Conservation (phyloP, 148 eudicot species). For the Hydrangea macrophylla region DNA sequence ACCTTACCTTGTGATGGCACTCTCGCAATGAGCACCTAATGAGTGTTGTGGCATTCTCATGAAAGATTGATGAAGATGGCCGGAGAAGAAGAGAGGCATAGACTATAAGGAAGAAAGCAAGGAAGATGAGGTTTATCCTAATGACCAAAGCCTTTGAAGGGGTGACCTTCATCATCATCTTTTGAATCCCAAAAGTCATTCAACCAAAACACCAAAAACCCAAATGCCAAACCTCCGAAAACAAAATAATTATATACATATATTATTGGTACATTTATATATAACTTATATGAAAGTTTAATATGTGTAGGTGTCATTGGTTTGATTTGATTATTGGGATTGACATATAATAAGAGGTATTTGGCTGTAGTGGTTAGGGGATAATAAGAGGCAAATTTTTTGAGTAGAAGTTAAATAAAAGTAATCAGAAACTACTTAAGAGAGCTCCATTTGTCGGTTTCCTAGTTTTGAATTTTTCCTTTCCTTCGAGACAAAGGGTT, state of each 20-base stretch:
- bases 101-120: constrained; percentile 58
- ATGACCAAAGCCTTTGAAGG: constrained; percentile 72
- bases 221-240: not conserved
- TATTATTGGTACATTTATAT: no score
- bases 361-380: constrained; percentile 25
- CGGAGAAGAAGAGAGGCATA: constrained; percentile 63
- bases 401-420: constrained; percentile 21
- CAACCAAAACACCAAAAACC: constrained; percentile 23
- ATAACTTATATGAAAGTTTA: constrained; percentile 1
- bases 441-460: constrained; percentile 28
- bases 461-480: constrained; percentile 16
- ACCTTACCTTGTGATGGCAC: constrained; percentile 97
- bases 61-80: constrained; percentile 47
- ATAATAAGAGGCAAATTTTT: constrained; percentile 5
- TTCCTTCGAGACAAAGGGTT: constrained; percentile 26
- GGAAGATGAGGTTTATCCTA: constrained; percentile 61
- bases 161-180: constrained; percentile 46
- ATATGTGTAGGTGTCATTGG: not conserved
- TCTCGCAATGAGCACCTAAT: constrained; percentile 60
- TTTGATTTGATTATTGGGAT: not conserved
- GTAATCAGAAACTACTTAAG: constrained; percentile 26
- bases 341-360: constrained; percentile 4
- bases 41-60: constrained; percentile 28
- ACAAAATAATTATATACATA: constrained; percentile 13
- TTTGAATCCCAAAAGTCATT: constrained; percentile 27